These are phyloP conservation scores for Dichomitus squalens DNA, from an alignment of 1,284 basidiomycete genomes.

Conservation along the genomic window DNA sequence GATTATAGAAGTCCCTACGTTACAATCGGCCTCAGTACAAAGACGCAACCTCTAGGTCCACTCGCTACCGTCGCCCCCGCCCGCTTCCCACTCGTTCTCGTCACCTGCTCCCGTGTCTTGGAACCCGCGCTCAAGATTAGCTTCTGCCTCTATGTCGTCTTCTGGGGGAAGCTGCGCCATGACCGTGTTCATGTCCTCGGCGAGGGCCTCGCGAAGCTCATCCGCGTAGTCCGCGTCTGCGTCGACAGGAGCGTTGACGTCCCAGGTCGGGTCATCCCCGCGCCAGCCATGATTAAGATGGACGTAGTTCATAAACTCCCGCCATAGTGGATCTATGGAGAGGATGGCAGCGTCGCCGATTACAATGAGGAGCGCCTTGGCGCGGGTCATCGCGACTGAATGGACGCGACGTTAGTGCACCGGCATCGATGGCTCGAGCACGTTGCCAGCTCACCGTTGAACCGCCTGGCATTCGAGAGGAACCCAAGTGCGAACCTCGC, in stretches of 20 bases:
- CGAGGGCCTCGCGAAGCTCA: slow-evolving; percentile 34
- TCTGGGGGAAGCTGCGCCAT: slow-evolving; percentile 49
- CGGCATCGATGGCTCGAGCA: not conserved
- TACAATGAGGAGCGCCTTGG: slow-evolving; percentile 58
- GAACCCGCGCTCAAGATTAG: slow-evolving; percentile 22
- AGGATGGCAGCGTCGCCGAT: slow-evolving; percentile 58
- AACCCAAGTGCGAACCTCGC: slow-evolving; percentile 48
- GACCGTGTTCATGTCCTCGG: slow-evolving; percentile 54
- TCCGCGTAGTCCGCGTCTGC: slow-evolving; percentile 33
- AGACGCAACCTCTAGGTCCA: not conserved
- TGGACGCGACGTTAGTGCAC: too few species aligned
- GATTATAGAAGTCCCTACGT: too few species aligned
- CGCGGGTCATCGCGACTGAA: slow-evolving; percentile 44
- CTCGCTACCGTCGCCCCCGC: not conserved
- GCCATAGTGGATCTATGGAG: slow-evolving; percentile 53
- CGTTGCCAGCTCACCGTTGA: slow-evolving; percentile 42
- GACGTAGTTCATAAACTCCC: slow-evolving; percentile 54
- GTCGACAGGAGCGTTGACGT: slow-evolving; percentile 38
- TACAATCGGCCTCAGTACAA: too few species aligned
- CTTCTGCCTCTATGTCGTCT: slow-evolving; percentile 31
- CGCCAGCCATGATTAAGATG: slow-evolving; percentile 48
- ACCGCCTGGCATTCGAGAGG: slow-evolving; percentile 45
- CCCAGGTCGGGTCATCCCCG: slow-evolving; percentile 53
- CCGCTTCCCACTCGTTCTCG: not conserved
- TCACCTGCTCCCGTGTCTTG: not conserved